Percentiles rank a stretch among this genome's conserved stretches.
phyloP scores from a whole-genome alignment of 2,329 filamentous ascomycete genomes.

The Sordariomycetes sp. region DNA sequence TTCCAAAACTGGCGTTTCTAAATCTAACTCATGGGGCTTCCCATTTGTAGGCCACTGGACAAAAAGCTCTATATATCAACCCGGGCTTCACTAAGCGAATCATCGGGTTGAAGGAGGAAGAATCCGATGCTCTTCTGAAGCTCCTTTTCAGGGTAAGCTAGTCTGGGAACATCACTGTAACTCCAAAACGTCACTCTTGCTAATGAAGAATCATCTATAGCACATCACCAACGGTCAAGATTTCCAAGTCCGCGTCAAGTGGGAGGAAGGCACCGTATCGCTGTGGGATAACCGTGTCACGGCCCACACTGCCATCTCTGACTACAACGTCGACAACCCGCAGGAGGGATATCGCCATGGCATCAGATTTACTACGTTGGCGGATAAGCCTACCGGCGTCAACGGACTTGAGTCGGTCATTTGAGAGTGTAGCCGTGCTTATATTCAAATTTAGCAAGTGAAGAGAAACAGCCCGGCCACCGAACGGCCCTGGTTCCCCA shows the following conservation, averaged over 20 bases:
- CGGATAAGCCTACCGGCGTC: conserved; percentile 24
- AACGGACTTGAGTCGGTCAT: conserved; percentile 14
- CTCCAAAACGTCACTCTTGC: background rate
- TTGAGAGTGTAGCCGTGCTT: no score
- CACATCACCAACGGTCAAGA: conserved; percentile 47
- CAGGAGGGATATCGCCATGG: conserved; percentile 28
- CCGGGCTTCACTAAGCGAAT: conserved; percentile 58
- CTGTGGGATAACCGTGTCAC: conserved; percentile 58
- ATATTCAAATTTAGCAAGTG: no score
- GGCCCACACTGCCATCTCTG: conserved; percentile 30
- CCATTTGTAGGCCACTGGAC: conserved; percentile 10
- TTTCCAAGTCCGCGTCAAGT: conserved; percentile 55
- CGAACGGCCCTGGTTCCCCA: no score
- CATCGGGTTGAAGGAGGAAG: conserved; percentile 76
- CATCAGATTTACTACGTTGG: conserved; percentile 27
- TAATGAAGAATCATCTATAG: background rate
- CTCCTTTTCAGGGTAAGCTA: conserved; percentile 45
- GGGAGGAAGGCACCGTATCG: conserved; percentile 54
- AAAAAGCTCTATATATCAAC: conserved; percentile 19
- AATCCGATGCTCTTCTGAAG: conserved; percentile 65
- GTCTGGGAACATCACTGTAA: no score
- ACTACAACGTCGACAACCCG: conserved; percentile 28
- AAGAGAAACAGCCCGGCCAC: no score
- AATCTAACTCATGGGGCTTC: background rate
- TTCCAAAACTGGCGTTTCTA: no score